Conservation (phyloP, 495 filamentous ascomycete species). For the Cercophora scortea region DNA sequence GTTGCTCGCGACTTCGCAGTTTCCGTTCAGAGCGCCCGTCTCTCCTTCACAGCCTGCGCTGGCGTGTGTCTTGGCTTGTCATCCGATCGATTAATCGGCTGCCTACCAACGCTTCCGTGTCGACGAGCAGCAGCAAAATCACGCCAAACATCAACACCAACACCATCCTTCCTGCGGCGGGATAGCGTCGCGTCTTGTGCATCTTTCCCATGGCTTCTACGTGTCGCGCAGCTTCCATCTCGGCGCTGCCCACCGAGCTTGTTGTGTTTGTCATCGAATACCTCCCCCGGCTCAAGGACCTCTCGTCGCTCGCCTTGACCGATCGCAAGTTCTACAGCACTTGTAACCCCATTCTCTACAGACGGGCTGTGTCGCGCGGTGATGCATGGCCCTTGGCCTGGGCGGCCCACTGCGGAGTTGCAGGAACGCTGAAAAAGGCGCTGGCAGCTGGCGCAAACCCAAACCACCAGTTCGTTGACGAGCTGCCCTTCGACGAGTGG, state of each 20-base stretch:
- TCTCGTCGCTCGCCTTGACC: constrained; percentile 18
- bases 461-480: constrained; percentile 16
- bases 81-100: no score
- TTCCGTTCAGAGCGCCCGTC: no score
- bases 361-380: constrained; percentile 7
- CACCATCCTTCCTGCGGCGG: no score
- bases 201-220: neutral
- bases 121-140: no score
- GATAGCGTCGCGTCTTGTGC: no score
- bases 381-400: constrained; percentile 19
- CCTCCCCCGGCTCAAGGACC: constrained; percentile 15
- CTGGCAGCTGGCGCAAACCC: constrained; percentile 19
- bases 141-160: no score
- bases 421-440: constrained; percentile 13
- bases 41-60: no score
- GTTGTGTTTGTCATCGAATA: constrained; percentile 18
- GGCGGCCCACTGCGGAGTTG: constrained; percentile 18
- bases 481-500: constrained; percentile 9
- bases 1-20: no score
- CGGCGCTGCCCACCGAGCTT: constrained; percentile 19
- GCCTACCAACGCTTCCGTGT: no score
- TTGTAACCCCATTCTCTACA: constrained; percentile 19
- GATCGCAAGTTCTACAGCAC: constrained; percentile 11
- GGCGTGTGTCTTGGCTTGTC: no score
- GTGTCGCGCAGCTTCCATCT: constrained; percentile 1